Evolutionary conservation across 352 stramenopile genomes (phyloP), one percentile per base, ranked within the genome.

Genomic region (Phytopythium litorale): DNA sequence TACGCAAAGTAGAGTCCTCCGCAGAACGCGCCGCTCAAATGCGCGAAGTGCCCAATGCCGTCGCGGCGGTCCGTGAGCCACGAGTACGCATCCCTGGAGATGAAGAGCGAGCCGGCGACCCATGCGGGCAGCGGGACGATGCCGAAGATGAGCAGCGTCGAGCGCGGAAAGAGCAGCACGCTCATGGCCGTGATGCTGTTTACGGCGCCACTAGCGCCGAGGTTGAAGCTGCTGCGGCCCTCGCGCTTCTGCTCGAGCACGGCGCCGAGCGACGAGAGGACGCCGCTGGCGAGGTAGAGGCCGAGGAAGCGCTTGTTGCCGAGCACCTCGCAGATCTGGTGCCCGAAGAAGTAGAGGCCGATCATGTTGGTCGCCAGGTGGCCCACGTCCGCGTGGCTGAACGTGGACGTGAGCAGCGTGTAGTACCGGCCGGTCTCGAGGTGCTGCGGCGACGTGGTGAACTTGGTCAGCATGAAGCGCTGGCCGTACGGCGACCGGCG

Each of bases 171-270:
- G 3, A 90, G 56, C 54, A 91, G 64, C 30, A 91, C 83, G 59
- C 70, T 90, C 57, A 92, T 70, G 32, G 83, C 75, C 45, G 80
- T 92, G 60, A 94, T 87, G 30, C 76, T 80, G 67, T 92, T 94
- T 23, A 94, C 81, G 4, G 81, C 83, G n/a, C 81, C 81, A 56
- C 80, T 92, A 1, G 83, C 83, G 11, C 86, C 86, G 25, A 92
- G 63, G 48, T 90, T 92, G 25, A 79, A 76, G 12, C 60, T 78
- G 51, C 75, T 60, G 35, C 68, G 68, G 9, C 73, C 66, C 23
- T 76, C 75, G 21, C 66, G 58, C 50, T 79, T 67, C 66, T 91
- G 81, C 40, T 94, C 80, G 18, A 76, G 73, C 38, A 90, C 81
- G 2, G 83, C 79, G 2, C 70, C 73, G 58, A 71, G 81, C 9